These are phyloP conservation scores for Corynascus novoguineensis DNA, from an alignment of 495 filamentous ascomycete genomes.

Conservation along the genomic window DNA sequence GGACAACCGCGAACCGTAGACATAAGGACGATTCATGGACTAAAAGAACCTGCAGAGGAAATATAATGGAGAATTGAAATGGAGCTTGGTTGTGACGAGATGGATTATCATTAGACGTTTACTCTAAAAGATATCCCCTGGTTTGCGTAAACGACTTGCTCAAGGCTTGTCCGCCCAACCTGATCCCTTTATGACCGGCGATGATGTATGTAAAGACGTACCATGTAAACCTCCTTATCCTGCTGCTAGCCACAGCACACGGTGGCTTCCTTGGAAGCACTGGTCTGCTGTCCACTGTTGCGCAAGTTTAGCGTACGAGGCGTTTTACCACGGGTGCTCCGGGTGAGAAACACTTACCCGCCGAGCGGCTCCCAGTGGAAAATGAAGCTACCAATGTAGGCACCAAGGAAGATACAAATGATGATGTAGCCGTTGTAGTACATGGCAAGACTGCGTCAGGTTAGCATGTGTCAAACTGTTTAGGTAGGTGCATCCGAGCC, in stretches of 20 bases:
- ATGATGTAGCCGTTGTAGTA: constrained; percentile 66
- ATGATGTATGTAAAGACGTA: neutral
- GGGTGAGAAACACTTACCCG: neutral
- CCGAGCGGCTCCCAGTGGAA: constrained; percentile 54
- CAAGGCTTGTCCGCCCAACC: too few relatives aligned
- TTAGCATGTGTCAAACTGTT: neutral
- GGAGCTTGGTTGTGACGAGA: neutral
- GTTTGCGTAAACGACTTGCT: too few relatives aligned
- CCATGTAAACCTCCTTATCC: neutral
- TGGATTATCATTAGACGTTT: too few relatives aligned
- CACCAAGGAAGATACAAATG: constrained; percentile 60
- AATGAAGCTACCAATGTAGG: constrained; percentile 55
- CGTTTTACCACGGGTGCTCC: neutral
- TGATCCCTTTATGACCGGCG: neutral
- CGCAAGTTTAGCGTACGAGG: neutral
- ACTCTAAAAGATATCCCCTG: too few relatives aligned
- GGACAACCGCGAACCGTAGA: neutral
- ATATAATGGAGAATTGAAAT: too few relatives aligned
- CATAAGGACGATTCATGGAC: too few relatives aligned
- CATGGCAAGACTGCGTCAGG: constrained; percentile 41
- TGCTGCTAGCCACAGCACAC: constrained; percentile 17
- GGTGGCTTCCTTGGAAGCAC: constrained; percentile 15
- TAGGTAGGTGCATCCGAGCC: neutral
- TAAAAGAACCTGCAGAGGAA: too few relatives aligned
- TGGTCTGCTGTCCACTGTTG: constrained; percentile 6